Evolutionary conservation across 225 moss, liverwort and hornwort species (phyloP), one percentile per base, ranked within the genome.

Genomic region (Sphagnum contortum): DNA sequence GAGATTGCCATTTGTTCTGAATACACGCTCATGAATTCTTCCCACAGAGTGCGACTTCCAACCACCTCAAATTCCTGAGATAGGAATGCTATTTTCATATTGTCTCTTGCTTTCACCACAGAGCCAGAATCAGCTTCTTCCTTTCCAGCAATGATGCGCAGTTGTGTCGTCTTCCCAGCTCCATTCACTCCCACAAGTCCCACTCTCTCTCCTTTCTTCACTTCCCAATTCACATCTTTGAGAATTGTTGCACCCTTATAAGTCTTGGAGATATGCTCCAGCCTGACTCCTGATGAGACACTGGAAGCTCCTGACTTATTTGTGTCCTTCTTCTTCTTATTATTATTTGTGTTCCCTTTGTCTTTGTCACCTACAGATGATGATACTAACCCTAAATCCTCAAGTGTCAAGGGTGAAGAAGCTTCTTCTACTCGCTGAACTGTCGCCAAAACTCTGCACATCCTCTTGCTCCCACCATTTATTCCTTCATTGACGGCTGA

Each of bases 1-100:
- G 78, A 76, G 13, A 87, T 87, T 13, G 69, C 70, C 81, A 87
- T 72, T 65, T 81, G 80, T 3, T 69, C 69, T 6, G 71, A 71
- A 7, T 78, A 83, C 57, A 68, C 81, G 57, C 74, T 80, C 84
- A 87, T 78, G 48, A 83, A 87, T 57, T 87, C 87, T 54, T 87
- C 87, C 47, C 81, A 67, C 9, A 87, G 48, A 0, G 87, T 87
- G 10, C 76, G 75, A 46, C 75, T 74, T 46, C 83, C 77, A 44
- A 84, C 81, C 5, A 84, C 87, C 71, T 87, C 87, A 54, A 83
- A 87, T 61, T 87, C 87, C 68, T 87, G 87, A 58, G 81, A 83
- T 64, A 87, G 62, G 12, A 87, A 87, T 0, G 87, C 87, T 8
- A 87, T 79, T 63, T 81, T 84, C 84, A 84, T 84, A n/a, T 84